A percentile compares a stretch with the other conserved stretches of the same genome.
These are phyloP conservation scores for Plasmodium gallinaceum DNA, from an alignment of 169 alveolate species.

Conservation along the genomic window DNA sequence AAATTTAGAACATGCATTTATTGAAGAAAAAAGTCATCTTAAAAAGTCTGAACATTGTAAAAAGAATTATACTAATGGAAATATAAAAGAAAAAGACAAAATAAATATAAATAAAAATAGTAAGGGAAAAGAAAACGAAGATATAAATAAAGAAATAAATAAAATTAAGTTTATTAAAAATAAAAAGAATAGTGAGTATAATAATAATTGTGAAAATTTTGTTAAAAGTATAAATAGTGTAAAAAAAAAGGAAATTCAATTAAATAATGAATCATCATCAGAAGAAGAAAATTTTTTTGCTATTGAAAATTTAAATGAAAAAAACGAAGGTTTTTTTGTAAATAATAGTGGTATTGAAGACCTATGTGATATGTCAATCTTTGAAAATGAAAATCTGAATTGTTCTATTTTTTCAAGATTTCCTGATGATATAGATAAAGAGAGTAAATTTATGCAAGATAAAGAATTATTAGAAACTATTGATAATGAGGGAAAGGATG, in stretches of 20 bases:
- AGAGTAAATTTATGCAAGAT: neutral
- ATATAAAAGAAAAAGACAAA: slow-evolving; percentile 3
- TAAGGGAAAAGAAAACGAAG: neutral
- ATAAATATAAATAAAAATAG: neutral
- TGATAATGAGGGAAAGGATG: no score
- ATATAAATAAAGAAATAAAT: neutral
- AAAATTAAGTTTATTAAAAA: neutral
- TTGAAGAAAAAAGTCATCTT: no score
- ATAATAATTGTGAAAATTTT: slow-evolving; percentile 16
- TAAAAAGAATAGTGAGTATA: neutral
- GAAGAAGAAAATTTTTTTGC: slow-evolving; percentile 50
- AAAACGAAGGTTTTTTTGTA: slow-evolving; percentile 17
- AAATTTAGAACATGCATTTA: no score
- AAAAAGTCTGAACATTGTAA: no score
- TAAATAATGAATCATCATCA: slow-evolving; percentile 1
- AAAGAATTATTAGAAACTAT: neutral
- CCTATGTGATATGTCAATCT: slow-evolving; percentile 20
- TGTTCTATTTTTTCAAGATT: neutral
- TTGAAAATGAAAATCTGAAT: slow-evolving; percentile 14
- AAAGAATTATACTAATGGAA: neutral
- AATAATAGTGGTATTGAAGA: slow-evolving; percentile 11
- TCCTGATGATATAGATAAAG: neutral
- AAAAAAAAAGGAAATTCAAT: neutral
- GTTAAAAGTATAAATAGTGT: neutral
- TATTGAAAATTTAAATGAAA: slow-evolving; percentile 30